Percentiles rank a stretch among this genome's conserved stretches.
phyloP scores from a whole-genome alignment of 176 grass and related monocot species.

The Zoysia japonica region DNA sequence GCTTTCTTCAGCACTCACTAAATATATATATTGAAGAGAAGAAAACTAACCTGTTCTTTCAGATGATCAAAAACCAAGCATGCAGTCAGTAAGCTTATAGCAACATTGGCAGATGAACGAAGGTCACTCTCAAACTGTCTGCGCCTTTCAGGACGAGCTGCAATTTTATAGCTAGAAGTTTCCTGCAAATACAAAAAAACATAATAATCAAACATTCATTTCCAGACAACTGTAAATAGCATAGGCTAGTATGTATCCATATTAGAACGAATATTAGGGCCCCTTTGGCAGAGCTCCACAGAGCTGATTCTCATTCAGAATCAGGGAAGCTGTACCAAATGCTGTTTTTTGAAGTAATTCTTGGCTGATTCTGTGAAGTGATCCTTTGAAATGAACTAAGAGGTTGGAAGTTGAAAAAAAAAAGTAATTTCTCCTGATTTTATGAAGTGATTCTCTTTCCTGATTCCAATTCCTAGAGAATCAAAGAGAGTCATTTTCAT shows the following conservation, averaged over 20 bases:
- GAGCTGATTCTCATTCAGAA: no score
- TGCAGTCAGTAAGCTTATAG: conserved; percentile 79
- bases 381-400: no score
- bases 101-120: conserved; percentile 73
- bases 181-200: conserved; percentile 60
- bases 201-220: conserved; percentile 29
- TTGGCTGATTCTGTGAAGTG: no score
- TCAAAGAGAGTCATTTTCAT: no score
- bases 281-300: no score
- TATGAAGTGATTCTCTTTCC: no score
- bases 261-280: not conserved
- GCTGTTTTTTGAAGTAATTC: no score
- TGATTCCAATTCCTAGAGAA: no score
- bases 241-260: not conserved
- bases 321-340: no score
- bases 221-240: not conserved
- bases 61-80: conserved; percentile 88
- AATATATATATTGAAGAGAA: conserved; percentile 20
- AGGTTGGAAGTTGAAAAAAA: no score
- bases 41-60: conserved; percentile 79
- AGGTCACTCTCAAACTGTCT: conserved; percentile 95
- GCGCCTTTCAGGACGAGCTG: conserved; percentile 86
- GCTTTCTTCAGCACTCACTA: conserved; percentile 2
- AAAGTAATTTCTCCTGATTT: no score
- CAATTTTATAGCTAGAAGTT: conserved; percentile 86